Evolutionary conservation across 495 filamentous ascomycete genomes (phyloP), one percentile per base, ranked within the genome.

Genomic region (Aspergillus steynii): DNA sequence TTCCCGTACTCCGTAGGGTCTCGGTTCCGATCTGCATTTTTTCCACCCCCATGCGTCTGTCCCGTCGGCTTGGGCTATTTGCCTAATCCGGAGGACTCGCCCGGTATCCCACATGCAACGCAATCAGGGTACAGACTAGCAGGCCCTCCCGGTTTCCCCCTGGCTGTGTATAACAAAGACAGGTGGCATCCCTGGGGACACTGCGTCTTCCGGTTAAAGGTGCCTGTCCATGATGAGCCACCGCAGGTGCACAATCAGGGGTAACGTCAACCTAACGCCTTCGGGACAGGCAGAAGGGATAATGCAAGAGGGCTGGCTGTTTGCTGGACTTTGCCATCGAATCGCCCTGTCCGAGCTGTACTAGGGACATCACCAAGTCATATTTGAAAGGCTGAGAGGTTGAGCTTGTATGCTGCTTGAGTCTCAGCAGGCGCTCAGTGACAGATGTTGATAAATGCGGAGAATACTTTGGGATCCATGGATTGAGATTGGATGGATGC

Each of bases 401-500:
- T 60, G 58, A 26, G 55, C 53, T 42, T 55, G 46, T 61, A 29
- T 56, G 55, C 60, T 56, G 34, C 42, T 54, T n/a, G 55, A 26
- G 58, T 61, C 55, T 65, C 55, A 65, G 63, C 55, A 65, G 57
- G 59, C 63, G 63, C 63, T 52, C 53, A 54, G 48, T 26, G 15
- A 45, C 47, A 51, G 57, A 46, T 56, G 49, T 42, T 28, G 45
- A 54, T 46, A 29, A n/a, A 53, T n/a, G 56, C 31, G 51, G 61
- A 56, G 61, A 56, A 34, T 31, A 55, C 53, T 56, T 27, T 60
- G 49, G 31, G 55, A 47, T 42, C 31, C 37, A 42, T 42, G 37
- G 37, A 42, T 42, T 42, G 37, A 42, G 37, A 42, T 48, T 56
- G 62, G 53, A 28, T n/a, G 50, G 50, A 29, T 48, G 50, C 26